Percentiles rank a stretch among this genome's conserved stretches.
phyloP scores from a whole-genome alignment of 306 rosid species.

The Cicer bijugum region DNA sequence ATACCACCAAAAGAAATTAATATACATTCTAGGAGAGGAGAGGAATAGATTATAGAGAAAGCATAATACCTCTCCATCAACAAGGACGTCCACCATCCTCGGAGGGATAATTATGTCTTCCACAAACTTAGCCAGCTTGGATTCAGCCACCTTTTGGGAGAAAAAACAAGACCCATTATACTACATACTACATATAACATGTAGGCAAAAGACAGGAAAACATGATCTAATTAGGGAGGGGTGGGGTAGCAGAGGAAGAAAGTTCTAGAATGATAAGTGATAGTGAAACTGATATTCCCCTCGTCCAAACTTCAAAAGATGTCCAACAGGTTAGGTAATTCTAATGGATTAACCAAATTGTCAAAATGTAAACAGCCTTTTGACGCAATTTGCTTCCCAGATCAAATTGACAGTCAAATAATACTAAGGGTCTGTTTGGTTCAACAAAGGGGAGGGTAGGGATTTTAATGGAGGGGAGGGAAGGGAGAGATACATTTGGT shows the following conservation, averaged over 20 bases:
- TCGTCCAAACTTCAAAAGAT: constrained; percentile 14
- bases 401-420: constrained; percentile 16
- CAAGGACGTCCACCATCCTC: constrained; percentile 89
- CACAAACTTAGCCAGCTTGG: constrained; percentile 90
- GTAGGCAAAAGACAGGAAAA: constrained; percentile 32
- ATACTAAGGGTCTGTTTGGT: not conserved
- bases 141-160: constrained; percentile 81
- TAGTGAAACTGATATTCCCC: not conserved
- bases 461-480: too few species aligned
- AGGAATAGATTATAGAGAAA: constrained; percentile 28
- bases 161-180: constrained; percentile 31
- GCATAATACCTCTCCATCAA: constrained; percentile 86
- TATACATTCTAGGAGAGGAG: constrained; percentile 10
- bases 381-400: constrained; percentile 19
- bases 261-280: constrained; percentile 16
- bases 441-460: too few species aligned
- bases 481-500: too few species aligned
- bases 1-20: constrained; percentile 44
- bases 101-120: constrained; percentile 98
- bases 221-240: not conserved
- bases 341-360: constrained; percentile 7
- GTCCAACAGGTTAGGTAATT: constrained; percentile 16
- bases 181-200: constrained; percentile 23
- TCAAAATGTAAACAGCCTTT: constrained; percentile 32
- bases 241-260: constrained; percentile 1